Base-by-base conservation (phyloP, 495 filamentous ascomycete species). In the Penicillium arizonense region DNA sequence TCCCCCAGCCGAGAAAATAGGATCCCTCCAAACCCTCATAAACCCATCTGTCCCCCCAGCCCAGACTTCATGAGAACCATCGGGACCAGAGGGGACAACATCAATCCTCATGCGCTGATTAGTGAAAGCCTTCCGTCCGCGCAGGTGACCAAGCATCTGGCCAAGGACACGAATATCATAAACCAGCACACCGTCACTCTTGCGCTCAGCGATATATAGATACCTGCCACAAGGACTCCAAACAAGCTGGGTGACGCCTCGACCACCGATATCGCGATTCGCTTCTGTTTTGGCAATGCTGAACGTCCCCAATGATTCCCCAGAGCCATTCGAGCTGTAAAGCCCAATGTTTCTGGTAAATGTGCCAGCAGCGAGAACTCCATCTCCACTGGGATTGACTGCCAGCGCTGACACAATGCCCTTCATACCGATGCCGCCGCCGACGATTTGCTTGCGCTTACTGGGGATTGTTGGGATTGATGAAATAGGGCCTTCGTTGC, bases 171-270 rank as follows among this genome's bases (percentile, higher is more conserved):
- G 79, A 24, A 97, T 75, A 71, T 98, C 94, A 71, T 91, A 97
- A 2, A 96, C 78, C 44, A 89, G 64, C 9, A 96, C 64, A 5
- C 84, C 87, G 35, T 81, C 76, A 44, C 89, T 87, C 58, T 82
- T 83, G 32, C 95, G 80, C 75, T 97, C 95, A n/a, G 84, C 87
- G 13, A 96, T 82, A 59, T 89, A 85, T 30, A 98, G 70, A 70
- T 96, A 97, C 53, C 83, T 75, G n/a, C 90, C 93, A 72, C 90
- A 93, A 0, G 83, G 80, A 57, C 88, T 93, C 92, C 90, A 96
- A 2, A 77, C 44, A 11, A 89, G 74, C 58, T 94, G 87, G 26
- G 84, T 86, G 16, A 97, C 68, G 3, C 94, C 93, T 0, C 69
- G 70, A 1, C 90, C 90, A 1, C 78, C 79, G 3, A 85, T 73